phyloP scores from a whole-genome alignment of 1,139 yeast genomes.

The Hanseniaspora uvarum region DNA sequence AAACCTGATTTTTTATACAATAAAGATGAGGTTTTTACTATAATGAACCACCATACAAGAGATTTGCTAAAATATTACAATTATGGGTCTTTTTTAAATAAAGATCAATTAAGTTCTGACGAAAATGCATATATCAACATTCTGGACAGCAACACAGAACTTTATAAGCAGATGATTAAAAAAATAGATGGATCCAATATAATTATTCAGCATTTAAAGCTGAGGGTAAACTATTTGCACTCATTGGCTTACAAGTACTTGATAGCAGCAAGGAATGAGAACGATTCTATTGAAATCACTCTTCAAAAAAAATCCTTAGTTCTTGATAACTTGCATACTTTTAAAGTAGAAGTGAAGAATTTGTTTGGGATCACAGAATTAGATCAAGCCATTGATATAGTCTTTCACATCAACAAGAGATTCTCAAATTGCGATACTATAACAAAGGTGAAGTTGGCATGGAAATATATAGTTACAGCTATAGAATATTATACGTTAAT shows the following conservation, averaged over 20 bases:
- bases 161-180: not conserved
- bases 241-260: constrained; percentile 15
- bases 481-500: not conserved
- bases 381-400: not conserved
- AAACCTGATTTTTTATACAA: constrained; percentile 8
- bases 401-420: not conserved
- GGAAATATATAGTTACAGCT: constrained; percentile 4
- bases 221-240: constrained; percentile 6
- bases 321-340: not conserved
- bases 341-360: not conserved
- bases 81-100: not conserved
- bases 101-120: not conserved
- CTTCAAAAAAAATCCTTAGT: constrained; percentile 3
- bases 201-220: constrained; percentile 7
- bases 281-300: not conserved
- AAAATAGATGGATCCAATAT: constrained; percentile 1
- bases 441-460: not conserved
- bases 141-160: not conserved
- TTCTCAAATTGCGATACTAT: not conserved
- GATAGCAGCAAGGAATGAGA: constrained; percentile 9
- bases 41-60: constrained; percentile 5
- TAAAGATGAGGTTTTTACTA: constrained; percentile 5
- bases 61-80: not conserved
- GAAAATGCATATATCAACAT: not conserved
- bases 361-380: not conserved